These are phyloP conservation scores for Basidiobolus meristosporus DNA, from an alignment of 371 early-diverging fungal genomes.

Conservation along the genomic window DNA sequence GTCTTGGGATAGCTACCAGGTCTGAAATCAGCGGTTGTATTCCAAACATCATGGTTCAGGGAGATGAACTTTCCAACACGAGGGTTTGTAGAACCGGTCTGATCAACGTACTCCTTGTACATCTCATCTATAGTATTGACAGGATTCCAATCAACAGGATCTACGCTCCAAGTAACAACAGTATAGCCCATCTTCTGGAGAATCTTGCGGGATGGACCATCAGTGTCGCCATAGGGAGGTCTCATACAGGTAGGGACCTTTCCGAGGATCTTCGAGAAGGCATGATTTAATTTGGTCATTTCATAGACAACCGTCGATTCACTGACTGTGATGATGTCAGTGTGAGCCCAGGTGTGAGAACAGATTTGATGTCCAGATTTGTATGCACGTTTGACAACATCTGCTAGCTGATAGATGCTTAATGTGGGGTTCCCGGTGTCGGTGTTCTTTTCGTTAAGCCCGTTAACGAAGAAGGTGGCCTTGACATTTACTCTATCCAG, in stretches of 20 bases:
- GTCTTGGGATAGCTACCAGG: too few species aligned
- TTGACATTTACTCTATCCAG: conserved; percentile 17
- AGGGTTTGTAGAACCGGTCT: too few species aligned
- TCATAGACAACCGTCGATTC: conserved; percentile 10
- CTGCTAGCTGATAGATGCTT: background rate
- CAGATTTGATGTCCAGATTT: conserved; percentile 23
- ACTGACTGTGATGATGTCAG: conserved; percentile 13
- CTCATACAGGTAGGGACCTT: conserved; percentile 21
- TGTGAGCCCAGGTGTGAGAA: conserved; percentile 27
- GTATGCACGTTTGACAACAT: conserved; percentile 11
- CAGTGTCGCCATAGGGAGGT: conserved; percentile 8
- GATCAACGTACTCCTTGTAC: too few species aligned
- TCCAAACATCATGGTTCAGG: too few species aligned
- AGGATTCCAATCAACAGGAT: conserved; percentile 7
- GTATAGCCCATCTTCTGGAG: conserved; percentile 1
- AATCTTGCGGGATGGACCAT: background rate
- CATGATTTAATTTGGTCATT: conserved; percentile 8
- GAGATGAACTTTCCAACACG: too few species aligned
- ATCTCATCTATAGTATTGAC: background rate
- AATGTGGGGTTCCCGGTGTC: conserved; percentile 7
- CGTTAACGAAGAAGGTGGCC: conserved; percentile 53
- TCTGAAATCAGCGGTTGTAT: too few species aligned
- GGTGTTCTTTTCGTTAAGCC: conserved; percentile 11
- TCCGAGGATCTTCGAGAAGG: conserved; percentile 15
- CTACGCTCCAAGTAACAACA: conserved; percentile 7